Conservation (phyloP, 1,139 yeast genomes). For the Kurtzmaniella quercitrusa region DNA sequence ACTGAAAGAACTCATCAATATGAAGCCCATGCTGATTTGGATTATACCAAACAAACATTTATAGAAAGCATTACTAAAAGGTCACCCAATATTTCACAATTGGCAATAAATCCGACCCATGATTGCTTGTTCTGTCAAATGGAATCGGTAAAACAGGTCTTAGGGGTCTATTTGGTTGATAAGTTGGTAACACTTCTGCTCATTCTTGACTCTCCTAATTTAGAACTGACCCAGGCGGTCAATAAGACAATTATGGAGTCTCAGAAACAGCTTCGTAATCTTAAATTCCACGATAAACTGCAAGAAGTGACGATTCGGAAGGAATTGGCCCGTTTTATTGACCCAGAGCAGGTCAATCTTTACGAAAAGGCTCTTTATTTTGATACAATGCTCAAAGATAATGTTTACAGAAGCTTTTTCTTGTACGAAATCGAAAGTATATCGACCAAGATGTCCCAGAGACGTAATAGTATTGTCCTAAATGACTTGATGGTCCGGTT, state of each 20-base stretch:
- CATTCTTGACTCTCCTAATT: constrained; percentile 14
- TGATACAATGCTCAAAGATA: constrained; percentile 9
- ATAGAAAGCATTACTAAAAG: constrained; percentile 10
- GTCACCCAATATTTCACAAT: constrained; percentile 12
- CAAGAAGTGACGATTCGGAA: constrained; percentile 3
- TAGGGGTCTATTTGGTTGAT: constrained; percentile 8
- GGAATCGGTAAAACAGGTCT: constrained; percentile 8
- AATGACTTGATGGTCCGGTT: constrained; percentile 14
- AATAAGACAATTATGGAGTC: constrained; percentile 7
- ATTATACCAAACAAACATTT: constrained; percentile 8
- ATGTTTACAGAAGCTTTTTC: constrained; percentile 8
- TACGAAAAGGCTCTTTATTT: constrained; percentile 17
- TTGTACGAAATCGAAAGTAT: constrained; percentile 9
- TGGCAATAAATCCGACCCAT: constrained; percentile 14
- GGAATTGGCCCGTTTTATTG: neutral
- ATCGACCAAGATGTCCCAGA: neutral
- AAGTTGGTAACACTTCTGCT: constrained; percentile 12
- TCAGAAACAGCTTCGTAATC: constrained; percentile 11
- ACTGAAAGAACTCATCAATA: constrained; percentile 14
- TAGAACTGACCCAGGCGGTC: constrained; percentile 9
- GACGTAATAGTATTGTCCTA: constrained; percentile 3
- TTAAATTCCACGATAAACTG: constrained; percentile 10
- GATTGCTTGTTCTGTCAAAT: constrained; percentile 18
- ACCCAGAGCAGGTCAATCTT: constrained; percentile 7
- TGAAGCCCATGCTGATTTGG: constrained; percentile 9